Evolutionary conservation across 1,284 basidiomycete species (phyloP).

Genomic region (Veloporphyrellus conicus): DNA sequence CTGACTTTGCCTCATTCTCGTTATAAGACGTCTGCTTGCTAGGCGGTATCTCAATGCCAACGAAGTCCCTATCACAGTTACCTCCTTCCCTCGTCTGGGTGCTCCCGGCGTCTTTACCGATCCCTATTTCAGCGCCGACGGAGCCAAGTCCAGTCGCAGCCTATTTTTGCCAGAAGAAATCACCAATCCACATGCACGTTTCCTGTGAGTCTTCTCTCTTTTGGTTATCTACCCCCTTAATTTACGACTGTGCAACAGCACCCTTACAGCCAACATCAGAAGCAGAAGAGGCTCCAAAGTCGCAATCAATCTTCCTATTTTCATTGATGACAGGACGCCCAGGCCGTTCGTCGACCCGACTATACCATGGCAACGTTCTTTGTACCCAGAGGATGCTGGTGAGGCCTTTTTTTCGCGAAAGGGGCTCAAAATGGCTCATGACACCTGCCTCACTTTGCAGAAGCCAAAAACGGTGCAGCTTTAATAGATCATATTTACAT

Average conservation of each 20-base stretch:
- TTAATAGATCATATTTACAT: slow-evolving; percentile 91
- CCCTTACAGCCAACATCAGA: slow-evolving; percentile 94
- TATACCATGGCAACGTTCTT: slow-evolving; percentile 77
- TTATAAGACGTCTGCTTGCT: slow-evolving; percentile 75
- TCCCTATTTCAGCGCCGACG: slow-evolving; percentile 72
- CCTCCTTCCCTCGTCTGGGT: slow-evolving; percentile 92
- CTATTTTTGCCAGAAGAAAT: slow-evolving; percentile 94
- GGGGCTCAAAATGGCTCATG: slow-evolving; percentile 10
- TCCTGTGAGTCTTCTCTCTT: slow-evolving; percentile 68
- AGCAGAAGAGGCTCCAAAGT: slow-evolving; percentile 89
- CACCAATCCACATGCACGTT: slow-evolving; percentile 95
- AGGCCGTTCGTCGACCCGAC: slow-evolving; percentile 87
- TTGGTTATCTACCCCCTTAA: neutral
- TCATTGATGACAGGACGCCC: slow-evolving; percentile 83
- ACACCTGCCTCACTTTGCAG: slow-evolving; percentile 36
- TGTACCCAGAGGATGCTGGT: slow-evolving; percentile 83
- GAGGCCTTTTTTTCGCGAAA: slow-evolving; percentile 8
- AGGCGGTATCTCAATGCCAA: slow-evolving; percentile 78
- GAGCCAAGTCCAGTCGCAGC: slow-evolving; percentile 82
- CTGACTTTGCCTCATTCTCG: slow-evolving; percentile 5
- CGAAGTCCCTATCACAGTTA: slow-evolving; percentile 90
- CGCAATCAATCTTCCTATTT: slow-evolving; percentile 93
- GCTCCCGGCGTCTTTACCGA: slow-evolving; percentile 88
- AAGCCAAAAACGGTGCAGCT: slow-evolving; percentile 86
- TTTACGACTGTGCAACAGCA: slow-evolving; percentile 47